Base-by-base conservation (phyloP, 2,329 filamentous ascomycete genomes). In the Beauveria scarabaeidicola region DNA sequence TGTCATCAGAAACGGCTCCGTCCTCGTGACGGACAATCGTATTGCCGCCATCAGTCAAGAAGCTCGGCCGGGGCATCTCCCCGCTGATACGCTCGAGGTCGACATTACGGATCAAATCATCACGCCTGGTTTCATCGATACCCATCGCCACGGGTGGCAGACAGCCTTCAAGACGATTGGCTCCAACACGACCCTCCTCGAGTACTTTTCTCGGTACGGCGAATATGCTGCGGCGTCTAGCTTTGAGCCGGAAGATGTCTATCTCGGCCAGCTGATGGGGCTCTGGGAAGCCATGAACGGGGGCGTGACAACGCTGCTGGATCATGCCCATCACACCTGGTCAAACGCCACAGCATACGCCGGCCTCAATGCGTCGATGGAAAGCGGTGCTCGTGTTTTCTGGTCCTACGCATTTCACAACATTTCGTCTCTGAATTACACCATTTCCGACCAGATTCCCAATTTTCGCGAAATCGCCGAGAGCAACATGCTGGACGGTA, bases 81-180 rank as follows among this genome's bases (percentile, higher is more conserved):
- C 46, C 21, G 11, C 10, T 3, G 27, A 27, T 15, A 43, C 52
- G n/a, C 71, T 80, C 54, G 62, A 75, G 1, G 69, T 83, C n/a
- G 75, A 84, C 62, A 76, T 75, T 43, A 73, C 72, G 0, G 71
- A 75, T 56, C 79, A 81, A 64, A 83, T 83, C 61, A 72, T 83
- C 55, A 75, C 75, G 0, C 78, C 81, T 0, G 81, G 82, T 9
- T 83, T 84, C 67, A 72, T 84, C 60, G 78, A 84, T 67, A 83
- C 80, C 0, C 81, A 84, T 63, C 76, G 77, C 1, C 79, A 82
- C 62, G 74, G 76, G 0, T 83, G 81, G 82, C 79, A 84, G 64
- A 83, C 81, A 0, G 78, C 73, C 10, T 76, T 77, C 64, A 81
- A 80, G 64, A 82, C 81, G 0, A 64, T 84, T 1, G 77, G 63